Evolutionary conservation across 495 filamentous ascomycete genomes (phyloP).

Genomic region (Jackrogersella minutella): DNA sequence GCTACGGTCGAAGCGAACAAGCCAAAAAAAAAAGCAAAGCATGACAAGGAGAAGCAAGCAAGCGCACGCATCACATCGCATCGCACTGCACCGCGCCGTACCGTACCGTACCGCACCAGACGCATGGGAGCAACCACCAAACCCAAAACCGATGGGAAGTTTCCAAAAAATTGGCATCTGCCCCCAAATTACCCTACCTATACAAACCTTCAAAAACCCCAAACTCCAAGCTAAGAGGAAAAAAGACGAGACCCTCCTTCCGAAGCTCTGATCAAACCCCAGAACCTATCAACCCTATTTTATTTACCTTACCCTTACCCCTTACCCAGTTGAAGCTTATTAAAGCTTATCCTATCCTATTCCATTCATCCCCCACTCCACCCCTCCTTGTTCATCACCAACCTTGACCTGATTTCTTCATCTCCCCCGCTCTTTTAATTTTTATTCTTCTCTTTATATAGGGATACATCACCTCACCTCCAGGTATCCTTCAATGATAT

Average conservation of each 20-base stretch:
- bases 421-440: not conserved
- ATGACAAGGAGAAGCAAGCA: constrained; percentile 7
- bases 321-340: no score
- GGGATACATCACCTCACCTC: no score
- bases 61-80: constrained; percentile 4
- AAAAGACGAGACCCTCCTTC: constrained; percentile 15
- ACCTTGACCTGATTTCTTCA: not conserved
- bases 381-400: not conserved
- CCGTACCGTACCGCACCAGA: not conserved
- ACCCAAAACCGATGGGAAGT: no score
- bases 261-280: constrained; percentile 8
- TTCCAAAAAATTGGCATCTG: constrained; percentile 18
- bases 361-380: not conserved
- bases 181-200: not conserved
- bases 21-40: no score
- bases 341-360: constrained; percentile 5
- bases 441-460: no score
- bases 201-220: not conserved
- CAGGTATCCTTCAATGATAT: not conserved
- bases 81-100: no score
- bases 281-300: constrained; percentile 10
- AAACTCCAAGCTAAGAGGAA: constrained; percentile 6
- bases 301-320: no score
- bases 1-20: constrained; percentile 41
- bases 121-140: not conserved